Conservation (phyloP, 2,329 filamentous ascomycete genomes). For the Alternaria alternata region DNA sequence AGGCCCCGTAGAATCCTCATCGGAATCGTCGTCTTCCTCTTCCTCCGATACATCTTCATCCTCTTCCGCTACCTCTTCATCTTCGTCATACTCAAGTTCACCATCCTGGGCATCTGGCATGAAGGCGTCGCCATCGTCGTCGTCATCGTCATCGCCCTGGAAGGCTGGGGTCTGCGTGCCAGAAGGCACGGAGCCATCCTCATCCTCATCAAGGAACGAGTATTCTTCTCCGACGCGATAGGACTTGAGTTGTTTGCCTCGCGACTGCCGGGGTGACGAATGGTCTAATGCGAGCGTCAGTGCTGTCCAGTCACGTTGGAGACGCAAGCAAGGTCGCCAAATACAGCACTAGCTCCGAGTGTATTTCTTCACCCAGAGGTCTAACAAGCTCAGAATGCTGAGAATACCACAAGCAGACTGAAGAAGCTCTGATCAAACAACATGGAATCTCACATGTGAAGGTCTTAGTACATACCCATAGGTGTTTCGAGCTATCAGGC, state of each 20-base stretch:
- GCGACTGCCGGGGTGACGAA: conserved; percentile 32
- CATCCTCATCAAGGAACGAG: conserved; percentile 34
- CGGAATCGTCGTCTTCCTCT: conserved; percentile 26
- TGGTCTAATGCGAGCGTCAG: conserved; percentile 16
- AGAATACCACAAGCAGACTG: no score
- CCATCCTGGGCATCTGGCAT: conserved; percentile 35
- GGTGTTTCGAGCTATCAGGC: conserved; percentile 6
- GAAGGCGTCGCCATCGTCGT: conserved; percentile 36
- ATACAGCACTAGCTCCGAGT: conserved; percentile 3
- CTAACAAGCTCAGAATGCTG: background rate
- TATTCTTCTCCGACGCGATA: conserved; percentile 35
- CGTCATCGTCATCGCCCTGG: conserved; percentile 21
- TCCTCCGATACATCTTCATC: conserved; percentile 22
- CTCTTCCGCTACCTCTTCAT: conserved; percentile 33
- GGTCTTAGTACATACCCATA: conserved; percentile 17
- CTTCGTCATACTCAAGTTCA: conserved; percentile 47
- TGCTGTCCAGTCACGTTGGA: background rate
- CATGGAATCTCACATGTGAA: background rate
- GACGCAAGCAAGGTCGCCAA: conserved; percentile 6
- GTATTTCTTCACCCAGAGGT: background rate
- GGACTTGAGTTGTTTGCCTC: conserved; percentile 27
- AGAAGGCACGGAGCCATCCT: conserved; percentile 20
- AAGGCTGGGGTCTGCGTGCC: conserved; percentile 14
- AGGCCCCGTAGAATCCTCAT: conserved; percentile 19
- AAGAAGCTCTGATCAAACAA: background rate